Evolutionary conservation across 768 basidiomycete genomes (phyloP), one percentile per base, ranked within the genome.

Genomic region (Boletus edulis): DNA sequence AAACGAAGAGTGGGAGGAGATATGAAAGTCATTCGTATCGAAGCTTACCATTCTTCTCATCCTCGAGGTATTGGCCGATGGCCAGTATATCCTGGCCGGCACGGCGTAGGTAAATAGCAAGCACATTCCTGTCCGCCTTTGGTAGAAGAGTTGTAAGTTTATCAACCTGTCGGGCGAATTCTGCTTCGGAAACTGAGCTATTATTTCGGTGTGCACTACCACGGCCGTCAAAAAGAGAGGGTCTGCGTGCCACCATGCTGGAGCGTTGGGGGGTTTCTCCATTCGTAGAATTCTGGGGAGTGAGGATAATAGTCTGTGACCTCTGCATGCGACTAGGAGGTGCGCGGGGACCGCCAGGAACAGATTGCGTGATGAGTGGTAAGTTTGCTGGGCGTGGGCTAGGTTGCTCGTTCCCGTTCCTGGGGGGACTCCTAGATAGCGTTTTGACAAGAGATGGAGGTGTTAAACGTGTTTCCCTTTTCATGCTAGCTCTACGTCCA

Each of bases 31-130:
- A 75, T 39, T 72, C 67, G 41, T 67, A 58, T 54, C 76, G 75
- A 46, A 91, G 66, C 44, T 75, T 78, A 32, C 89, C 89, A 63
- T 85, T 88, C 73, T 86, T 87, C 67, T 91, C 87, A 59, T 93
- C 91, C 59, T 91, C 90, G 12, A 93, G 75, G 67, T 90, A 93
- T 65, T 89, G 86, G 15, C 89, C 89, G 61, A 93, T 90, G n/a
- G 91, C 91, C 41, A 89, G 73, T 41, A 91, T 87, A 69, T 91
- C 89, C 65, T 89, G 83, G 20, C 91, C 91, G 11, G 89, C 76
- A 11, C 86, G 79, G 29, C 81, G 81, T 55, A 93, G 70, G 68
- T 93, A 93, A 14, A 83, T 80, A 38, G 84, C 85, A 9, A 93
- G 78, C 2, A 90, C 72, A 20, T 69, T 73, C 43, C 82, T 78